Evolutionary conservation across 306 rosid species (phyloP), one percentile per base, ranked within the genome.

Genomic region (Trichosanthes truncata): DNA sequence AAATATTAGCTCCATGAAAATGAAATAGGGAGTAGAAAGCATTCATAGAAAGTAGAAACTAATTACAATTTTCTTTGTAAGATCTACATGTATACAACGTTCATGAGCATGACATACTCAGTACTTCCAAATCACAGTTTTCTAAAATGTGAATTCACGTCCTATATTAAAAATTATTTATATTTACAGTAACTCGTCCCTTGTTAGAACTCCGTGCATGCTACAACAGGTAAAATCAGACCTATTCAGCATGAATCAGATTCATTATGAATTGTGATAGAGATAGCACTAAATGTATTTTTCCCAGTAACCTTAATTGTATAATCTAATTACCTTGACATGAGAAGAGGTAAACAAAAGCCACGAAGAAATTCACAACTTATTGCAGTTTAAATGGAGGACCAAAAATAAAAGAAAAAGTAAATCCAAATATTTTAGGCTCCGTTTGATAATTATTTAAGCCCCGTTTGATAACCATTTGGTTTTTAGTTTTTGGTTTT

Each of bases 1-100:
- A 63, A 66, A 61, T 67, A 77, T 41, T 80, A 80, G 23, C 55
- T 82, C 73, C 85, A 48, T 13, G 81, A 49, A 71, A 71, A 33
- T 62, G 61, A 63, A 73, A 56, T 3, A 79, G 21, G 29, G 46
- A 79, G 40, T 60, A 81, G 1, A 15, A 71, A 72, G 57, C 76
- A 45, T 21, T 41, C 26, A 4, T 5, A 41, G 26, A 69, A 41
- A 41, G 35, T 69, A 43, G 65, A 23, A 45, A 45, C 45, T 49
- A 49, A 65, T 15, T 46, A 31, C 3, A 29, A 56, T 9, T 53
- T 45, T n/a, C 41, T 46, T 72, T 49, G 55, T 49, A 15, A 49
- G 55, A 49, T 49, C 5, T 4, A 49, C n/a, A 49, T 13, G 55
- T 65, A 33, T 14, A 15, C 21, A 13, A 63, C 43, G 0, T 62